Base-by-base conservation (phyloP, 345 rosid genomes). In the Dipteronia sinensis region DNA sequence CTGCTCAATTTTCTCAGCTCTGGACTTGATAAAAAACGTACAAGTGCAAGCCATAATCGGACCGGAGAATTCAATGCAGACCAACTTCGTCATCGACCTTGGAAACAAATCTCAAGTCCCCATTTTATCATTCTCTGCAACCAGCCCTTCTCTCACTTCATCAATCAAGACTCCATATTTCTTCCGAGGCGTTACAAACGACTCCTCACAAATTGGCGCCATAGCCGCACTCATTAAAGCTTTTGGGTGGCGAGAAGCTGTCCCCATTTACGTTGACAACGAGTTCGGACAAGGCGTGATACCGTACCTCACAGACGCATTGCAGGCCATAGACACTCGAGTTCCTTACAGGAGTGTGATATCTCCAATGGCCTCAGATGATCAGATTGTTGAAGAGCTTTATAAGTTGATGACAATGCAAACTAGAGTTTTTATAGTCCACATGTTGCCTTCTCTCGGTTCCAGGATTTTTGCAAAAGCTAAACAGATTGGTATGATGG, bases 361-460 rank as follows among this genome's bases (percentile, higher is more conserved):
- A 25, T 61, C 85, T 69, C 83, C 74, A 1, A 69, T 62, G 4
- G 92, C 90, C 0, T 77, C 85, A 0, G 85, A 91, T 46, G 80
- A 34, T 66, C 88, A 88, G 72, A 88, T 90, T 59, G 56, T 53
- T 0, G 2, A 61, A n/a, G 93, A 91, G 87, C 89, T 91, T 29
- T 82, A 81, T 46, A 90, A 87, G 69, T 46, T 88, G 78, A 87
- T 83, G 89, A 80, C 75, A 6, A 81, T 77, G 88, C 85, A 81
- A 16, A 90, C 92, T 0, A 79, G 93, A 79, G 95, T 91, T 0
- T 91, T 91, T 44, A 68, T 88, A 1, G 85, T 91, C 20, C 95
- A 89, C 62, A 77, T 75, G 88, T n/a, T 2, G 42, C 17, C 79
- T 0, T 0, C 42, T 67, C 86, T 86, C 20, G 90, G 88, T 47